These are phyloP conservation scores for Cerioporus squamosus DNA, from an alignment of 1,284 basidiomycete genomes.

Conservation along the genomic window DNA sequence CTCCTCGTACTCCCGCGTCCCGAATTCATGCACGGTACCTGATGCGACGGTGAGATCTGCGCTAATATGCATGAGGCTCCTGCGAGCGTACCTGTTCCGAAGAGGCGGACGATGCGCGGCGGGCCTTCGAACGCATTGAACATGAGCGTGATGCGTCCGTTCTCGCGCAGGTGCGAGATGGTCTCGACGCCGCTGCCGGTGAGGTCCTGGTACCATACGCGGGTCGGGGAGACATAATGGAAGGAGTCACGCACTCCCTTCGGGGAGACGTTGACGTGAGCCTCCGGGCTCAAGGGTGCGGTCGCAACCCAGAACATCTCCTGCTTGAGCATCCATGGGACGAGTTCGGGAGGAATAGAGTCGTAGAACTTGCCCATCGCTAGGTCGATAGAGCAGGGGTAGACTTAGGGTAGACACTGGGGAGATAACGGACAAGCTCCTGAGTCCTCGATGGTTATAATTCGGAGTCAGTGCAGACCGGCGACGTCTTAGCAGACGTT, in stretches of 20 bases:
- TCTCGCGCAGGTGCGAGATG: constrained; percentile 61
- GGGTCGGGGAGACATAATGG: constrained; percentile 48
- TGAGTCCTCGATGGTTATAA: no score
- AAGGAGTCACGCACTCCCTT: constrained; percentile 59
- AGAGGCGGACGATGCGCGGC: constrained; percentile 55
- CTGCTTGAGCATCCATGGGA: constrained; percentile 56
- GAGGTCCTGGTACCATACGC: constrained; percentile 64
- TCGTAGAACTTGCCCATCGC: constrained; percentile 55
- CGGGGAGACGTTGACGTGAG: constrained; percentile 62
- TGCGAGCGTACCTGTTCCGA: constrained; percentile 46
- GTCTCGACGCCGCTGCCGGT: constrained; percentile 61
- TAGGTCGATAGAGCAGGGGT: no score
- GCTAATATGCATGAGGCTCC: neutral
- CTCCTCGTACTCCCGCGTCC: constrained; percentile 52
- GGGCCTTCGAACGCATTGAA: constrained; percentile 60
- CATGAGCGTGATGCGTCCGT: constrained; percentile 59
- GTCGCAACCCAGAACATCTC: constrained; percentile 63
- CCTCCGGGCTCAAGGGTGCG: constrained; percentile 51
- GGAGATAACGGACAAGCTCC: no score
- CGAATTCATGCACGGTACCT: constrained; percentile 59
- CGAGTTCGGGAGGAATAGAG: constrained; percentile 48
- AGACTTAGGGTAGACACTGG: no score
- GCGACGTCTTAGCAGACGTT: no score
- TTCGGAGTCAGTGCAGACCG: no score
- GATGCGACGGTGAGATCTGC: neutral